Evolutionary conservation across 2,329 filamentous ascomycete species (phyloP).

Genomic region (Monilinia fructigena): DNA sequence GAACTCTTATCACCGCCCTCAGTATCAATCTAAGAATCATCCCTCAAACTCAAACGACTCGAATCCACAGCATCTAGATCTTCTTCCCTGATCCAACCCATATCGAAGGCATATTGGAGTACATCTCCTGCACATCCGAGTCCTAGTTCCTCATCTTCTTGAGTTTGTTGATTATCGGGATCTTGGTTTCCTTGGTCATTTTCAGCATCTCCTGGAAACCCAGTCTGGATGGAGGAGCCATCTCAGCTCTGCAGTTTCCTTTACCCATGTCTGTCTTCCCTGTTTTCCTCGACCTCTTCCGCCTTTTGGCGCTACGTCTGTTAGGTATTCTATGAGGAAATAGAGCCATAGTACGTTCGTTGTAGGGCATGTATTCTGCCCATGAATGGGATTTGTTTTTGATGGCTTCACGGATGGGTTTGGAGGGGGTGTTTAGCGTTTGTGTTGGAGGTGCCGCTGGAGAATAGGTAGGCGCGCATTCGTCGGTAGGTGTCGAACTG

Average conservation of each 20-base stretch:
- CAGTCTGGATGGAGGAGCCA: constrained; percentile 15
- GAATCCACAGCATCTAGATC: constrained; percentile 23
- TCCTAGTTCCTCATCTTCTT: constrained; percentile 4
- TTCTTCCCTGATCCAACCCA: constrained; percentile 32
- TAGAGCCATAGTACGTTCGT: constrained; percentile 66
- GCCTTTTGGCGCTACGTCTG: constrained; percentile 8
- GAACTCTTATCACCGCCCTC: background rate
- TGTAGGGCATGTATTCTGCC: constrained; percentile 57
- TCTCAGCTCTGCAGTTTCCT: background rate
- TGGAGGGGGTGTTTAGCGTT: constrained; percentile 13
- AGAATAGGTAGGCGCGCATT: constrained; percentile 36
- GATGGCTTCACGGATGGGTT: constrained; percentile 8
- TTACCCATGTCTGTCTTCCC: constrained; percentile 1
- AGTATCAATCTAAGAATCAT: background rate
- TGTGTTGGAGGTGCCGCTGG: constrained; percentile 24
- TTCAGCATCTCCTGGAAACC: background rate
- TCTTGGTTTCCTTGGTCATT: background rate
- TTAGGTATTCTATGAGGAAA: constrained; percentile 37
- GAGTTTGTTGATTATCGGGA: no score
- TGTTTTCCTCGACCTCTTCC: background rate
- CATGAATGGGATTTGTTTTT: constrained; percentile 43
- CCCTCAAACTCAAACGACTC: background rate
- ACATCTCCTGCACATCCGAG: constrained; percentile 28
- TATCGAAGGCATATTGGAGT: constrained; percentile 28
- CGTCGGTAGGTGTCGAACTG: constrained; percentile 63